phyloP scores from a whole-genome alignment of 768 basidiomycete species.

The Mrakia frigida region DNA sequence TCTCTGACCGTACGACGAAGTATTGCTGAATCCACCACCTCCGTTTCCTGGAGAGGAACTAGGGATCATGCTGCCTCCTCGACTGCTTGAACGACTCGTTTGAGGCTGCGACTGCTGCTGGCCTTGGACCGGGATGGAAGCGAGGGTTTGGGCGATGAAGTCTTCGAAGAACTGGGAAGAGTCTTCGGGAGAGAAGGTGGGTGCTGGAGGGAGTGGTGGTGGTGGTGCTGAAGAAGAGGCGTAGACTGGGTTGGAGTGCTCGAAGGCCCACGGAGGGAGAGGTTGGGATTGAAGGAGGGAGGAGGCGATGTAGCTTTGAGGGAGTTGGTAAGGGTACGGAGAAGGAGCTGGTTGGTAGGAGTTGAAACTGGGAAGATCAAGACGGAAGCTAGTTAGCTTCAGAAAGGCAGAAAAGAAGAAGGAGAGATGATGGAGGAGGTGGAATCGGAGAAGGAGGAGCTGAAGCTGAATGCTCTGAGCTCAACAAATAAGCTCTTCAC shows the following conservation, averaged over 20 bases:
- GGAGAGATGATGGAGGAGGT: background rate
- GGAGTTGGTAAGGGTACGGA: conserved; percentile 12
- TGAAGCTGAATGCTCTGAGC: too few species aligned
- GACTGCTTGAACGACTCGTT: conserved; percentile 35
- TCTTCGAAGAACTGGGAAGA: conserved; percentile 19
- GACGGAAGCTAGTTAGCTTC: background rate
- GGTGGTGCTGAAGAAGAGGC: background rate
- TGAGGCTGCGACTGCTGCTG: conserved; percentile 34
- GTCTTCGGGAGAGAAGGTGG: conserved; percentile 48
- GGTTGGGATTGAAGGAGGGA: conserved; percentile 7
- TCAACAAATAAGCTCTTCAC: too few species aligned
- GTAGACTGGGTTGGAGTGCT: background rate
- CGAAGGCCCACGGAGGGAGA: background rate
- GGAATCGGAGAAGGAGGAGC: background rate
- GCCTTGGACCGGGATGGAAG: conserved; percentile 50
- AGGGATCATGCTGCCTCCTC: conserved; percentile 48
- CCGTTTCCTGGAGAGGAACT: background rate
- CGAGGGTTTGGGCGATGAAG: conserved; percentile 25
- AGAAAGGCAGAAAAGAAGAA: background rate
- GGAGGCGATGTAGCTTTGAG: background rate
- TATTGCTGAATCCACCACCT: background rate
- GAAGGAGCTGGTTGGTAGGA: background rate
- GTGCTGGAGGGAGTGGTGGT: conserved; percentile 11
- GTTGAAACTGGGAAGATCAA: background rate
- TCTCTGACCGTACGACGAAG: background rate